Percentiles rank a stretch among this genome's conserved stretches.
phyloP scores from a whole-genome alignment of 1,284 basidiomycete species.

The Ustilago esculenta region DNA sequence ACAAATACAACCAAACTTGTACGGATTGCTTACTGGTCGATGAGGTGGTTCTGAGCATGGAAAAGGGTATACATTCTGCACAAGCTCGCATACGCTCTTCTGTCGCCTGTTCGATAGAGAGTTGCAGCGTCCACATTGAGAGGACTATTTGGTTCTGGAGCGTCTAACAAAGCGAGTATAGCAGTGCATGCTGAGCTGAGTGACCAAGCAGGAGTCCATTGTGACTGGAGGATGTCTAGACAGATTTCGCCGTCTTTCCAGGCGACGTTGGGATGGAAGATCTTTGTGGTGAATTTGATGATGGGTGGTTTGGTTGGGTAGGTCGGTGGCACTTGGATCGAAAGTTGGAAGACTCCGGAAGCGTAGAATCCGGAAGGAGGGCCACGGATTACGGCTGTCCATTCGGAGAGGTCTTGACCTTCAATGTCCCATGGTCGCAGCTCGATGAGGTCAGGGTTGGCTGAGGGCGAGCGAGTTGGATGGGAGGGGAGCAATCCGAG shows the following conservation, averaged over 20 bases:
- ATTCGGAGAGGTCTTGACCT: constrained; percentile 57
- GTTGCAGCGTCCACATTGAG: constrained; percentile 67
- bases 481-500: constrained; percentile 12
- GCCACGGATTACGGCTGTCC: constrained; percentile 51
- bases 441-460: constrained; percentile 51
- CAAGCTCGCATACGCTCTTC: constrained; percentile 43
- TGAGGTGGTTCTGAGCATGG: constrained; percentile 20
- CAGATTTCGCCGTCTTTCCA: constrained; percentile 67
- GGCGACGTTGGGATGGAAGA: constrained; percentile 64
- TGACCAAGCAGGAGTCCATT: constrained; percentile 67
- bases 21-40: too few species aligned
- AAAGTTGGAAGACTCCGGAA: constrained; percentile 48
- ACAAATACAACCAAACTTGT: neutral
- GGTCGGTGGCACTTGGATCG: constrained; percentile 45
- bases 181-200: constrained; percentile 63
- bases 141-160: constrained; percentile 64
- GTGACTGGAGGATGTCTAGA: constrained; percentile 61
- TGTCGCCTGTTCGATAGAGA: constrained; percentile 45
- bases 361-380: constrained; percentile 46
- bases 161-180: constrained; percentile 61
- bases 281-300: constrained; percentile 57
- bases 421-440: constrained; percentile 57
- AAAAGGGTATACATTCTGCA: constrained; percentile 55
- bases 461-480: constrained; percentile 4
- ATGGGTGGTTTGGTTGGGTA: constrained; percentile 65